Conservation (phyloP, 1,284 basidiomycete genomes). For the Inonotus obliquus region DNA sequence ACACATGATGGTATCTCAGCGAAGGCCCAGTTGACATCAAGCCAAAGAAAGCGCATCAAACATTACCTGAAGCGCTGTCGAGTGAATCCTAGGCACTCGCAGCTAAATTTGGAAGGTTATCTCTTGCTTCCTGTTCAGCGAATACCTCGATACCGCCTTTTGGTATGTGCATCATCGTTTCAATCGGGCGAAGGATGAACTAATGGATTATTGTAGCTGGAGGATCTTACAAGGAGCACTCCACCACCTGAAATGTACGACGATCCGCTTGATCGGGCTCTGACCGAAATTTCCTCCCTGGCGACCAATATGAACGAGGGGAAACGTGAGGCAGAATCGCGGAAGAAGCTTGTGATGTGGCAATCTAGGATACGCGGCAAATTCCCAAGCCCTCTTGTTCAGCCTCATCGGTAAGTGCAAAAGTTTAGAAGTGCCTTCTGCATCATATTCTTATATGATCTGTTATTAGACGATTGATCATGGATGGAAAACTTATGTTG, state of each 20-base stretch:
- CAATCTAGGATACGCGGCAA: slow-evolving; percentile 86
- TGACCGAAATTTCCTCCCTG: slow-evolving; percentile 80
- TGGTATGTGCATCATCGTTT: slow-evolving; percentile 49
- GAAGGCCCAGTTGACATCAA: slow-evolving; percentile 45
- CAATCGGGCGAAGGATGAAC: slow-evolving; percentile 6
- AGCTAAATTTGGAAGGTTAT: slow-evolving; percentile 94
- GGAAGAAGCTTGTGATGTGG: slow-evolving; percentile 87
- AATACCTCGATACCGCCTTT: slow-evolving; percentile 90
- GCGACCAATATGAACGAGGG: slow-evolving; percentile 96
- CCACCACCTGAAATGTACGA: slow-evolving; percentile 72
- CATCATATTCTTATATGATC: slow-evolving; percentile 16
- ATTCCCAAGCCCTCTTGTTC: slow-evolving; percentile 94
- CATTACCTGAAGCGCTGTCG: slow-evolving; percentile 83
- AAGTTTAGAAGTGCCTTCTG: slow-evolving; percentile 8
- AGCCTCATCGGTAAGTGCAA: slow-evolving; percentile 80
- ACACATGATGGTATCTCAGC: slow-evolving; percentile 26
- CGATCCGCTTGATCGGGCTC: slow-evolving; percentile 82
- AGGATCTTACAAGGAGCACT: slow-evolving; percentile 79
- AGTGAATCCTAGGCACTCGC: slow-evolving; percentile 86
- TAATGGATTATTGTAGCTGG: slow-evolving; percentile 49
- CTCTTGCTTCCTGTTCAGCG: slow-evolving; percentile 93
- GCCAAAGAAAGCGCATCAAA: slow-evolving; percentile 84
- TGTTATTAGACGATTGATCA: slow-evolving; percentile 67
- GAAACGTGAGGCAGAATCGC: slow-evolving; percentile 89
- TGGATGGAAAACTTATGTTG: slow-evolving; percentile 81